These are phyloP conservation scores for Tetrastigma voinierianum DNA, from an alignment of 164 flowering plant species.

Conservation along the genomic window DNA sequence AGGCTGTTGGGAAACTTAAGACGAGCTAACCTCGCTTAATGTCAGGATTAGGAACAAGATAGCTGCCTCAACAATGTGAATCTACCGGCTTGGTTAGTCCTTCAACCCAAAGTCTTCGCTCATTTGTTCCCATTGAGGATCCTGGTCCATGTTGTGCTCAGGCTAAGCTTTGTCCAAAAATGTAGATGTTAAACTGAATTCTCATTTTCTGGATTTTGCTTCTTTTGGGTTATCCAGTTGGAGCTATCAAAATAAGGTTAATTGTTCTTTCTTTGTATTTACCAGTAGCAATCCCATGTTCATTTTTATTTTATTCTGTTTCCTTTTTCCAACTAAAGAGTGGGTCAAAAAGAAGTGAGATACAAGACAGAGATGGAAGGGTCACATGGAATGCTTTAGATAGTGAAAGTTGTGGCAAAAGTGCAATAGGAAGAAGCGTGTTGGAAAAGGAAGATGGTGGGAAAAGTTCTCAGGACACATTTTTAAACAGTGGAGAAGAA, in stretches of 20 bases:
- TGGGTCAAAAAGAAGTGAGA: slow-evolving; percentile 11
- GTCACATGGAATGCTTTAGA: slow-evolving; percentile 10
- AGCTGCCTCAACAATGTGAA: slow-evolving; percentile 16
- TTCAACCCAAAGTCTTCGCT: neutral
- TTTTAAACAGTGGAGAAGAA: slow-evolving; percentile 30
- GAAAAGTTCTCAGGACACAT: slow-evolving; percentile 7
- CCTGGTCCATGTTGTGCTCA: too few species aligned
- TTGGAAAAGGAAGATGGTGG: slow-evolving; percentile 14
- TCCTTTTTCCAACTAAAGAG: slow-evolving; percentile 26
- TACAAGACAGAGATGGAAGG: slow-evolving; percentile 12
- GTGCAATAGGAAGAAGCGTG: slow-evolving; percentile 5
- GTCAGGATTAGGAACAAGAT: slow-evolving; percentile 26
- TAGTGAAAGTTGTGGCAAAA: slow-evolving; percentile 8
- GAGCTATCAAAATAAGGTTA: too few species aligned
- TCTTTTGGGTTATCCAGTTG: too few species aligned
- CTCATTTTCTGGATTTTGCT: too few species aligned
- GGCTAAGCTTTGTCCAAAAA: too few species aligned
- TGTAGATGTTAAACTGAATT: too few species aligned
- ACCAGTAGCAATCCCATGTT: too few species aligned
- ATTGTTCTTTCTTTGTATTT: too few species aligned
- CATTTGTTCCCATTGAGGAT: too few species aligned
- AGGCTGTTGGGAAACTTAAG: slow-evolving; percentile 36
- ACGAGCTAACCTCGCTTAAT: slow-evolving; percentile 23
- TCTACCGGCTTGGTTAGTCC: slow-evolving; percentile 22
- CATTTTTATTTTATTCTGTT: neutral